Evolutionary conservation across 2,329 filamentous ascomycete species (phyloP).

Genomic region (Proliferodiscus dingleyae): DNA sequence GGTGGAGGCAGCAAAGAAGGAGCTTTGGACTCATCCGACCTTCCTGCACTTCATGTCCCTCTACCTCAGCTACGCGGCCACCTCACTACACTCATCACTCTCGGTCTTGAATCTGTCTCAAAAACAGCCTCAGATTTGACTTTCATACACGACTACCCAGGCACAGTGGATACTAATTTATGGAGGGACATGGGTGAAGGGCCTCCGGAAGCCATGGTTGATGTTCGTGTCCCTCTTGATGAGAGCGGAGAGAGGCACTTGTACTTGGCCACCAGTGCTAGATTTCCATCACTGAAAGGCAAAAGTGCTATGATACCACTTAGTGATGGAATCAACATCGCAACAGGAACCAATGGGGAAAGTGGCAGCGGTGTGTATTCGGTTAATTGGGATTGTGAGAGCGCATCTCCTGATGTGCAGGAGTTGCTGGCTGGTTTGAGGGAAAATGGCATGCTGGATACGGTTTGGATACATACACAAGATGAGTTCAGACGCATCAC

Average conservation of each 20-base stretch:
- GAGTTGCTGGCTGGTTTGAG: conserved; percentile 11
- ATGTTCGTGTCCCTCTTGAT: conserved; percentile 12
- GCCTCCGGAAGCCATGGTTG: conserved; percentile 1
- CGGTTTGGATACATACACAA: conserved; percentile 12
- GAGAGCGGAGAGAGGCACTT: conserved; percentile 24
- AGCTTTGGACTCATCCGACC: conserved; percentile 16
- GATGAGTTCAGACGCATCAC: conserved; percentile 11
- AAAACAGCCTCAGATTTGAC: conserved; percentile 15
- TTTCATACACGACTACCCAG: conserved; percentile 22
- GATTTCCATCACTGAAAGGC: conserved; percentile 7
- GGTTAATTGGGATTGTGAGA: conserved; percentile 12
- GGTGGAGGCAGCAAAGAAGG: conserved; percentile 18
- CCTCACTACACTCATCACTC: conserved; percentile 13
- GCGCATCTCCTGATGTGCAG: conserved; percentile 6
- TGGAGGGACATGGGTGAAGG: conserved; percentile 2
- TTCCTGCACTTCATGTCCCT: conserved; percentile 15
- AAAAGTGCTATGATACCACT: background rate
- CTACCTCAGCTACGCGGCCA: conserved; percentile 13
- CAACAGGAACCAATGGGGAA: conserved; percentile 10
- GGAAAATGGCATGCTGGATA: conserved; percentile 13
- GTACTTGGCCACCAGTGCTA: conserved; percentile 17
- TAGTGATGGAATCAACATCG: conserved; percentile 5
- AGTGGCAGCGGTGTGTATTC: conserved; percentile 20
- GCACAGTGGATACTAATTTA: conserved; percentile 14
- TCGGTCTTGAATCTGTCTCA: conserved; percentile 18